Evolutionary conservation across 2,329 filamentous ascomycete species (phyloP).

Genomic region (Lojkania enalia): DNA sequence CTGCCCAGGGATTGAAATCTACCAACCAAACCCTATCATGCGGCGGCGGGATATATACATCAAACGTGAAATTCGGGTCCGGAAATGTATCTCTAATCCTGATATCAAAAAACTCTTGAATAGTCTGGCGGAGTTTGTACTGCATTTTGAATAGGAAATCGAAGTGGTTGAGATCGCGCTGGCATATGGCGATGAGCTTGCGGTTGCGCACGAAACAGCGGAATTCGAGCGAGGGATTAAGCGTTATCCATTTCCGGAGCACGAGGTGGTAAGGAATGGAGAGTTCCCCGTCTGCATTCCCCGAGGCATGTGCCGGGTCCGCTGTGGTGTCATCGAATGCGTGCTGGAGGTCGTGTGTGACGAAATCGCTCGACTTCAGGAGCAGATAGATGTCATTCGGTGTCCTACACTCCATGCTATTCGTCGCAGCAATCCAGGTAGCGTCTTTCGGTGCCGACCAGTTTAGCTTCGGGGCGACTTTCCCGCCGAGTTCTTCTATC

Average conservation of each 20-base stretch:
- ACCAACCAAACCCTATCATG: constrained; percentile 81
- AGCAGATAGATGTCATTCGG: constrained; percentile 93
- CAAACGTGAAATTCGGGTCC: constrained; percentile 83
- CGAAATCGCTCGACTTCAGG: constrained; percentile 90
- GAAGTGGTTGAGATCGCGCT: constrained; percentile 89
- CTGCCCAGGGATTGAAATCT: constrained; percentile 94
- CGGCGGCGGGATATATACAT: constrained; percentile 82
- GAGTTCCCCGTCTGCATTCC: constrained; percentile 11
- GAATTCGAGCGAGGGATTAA: constrained; percentile 92
- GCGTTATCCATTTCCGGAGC: constrained; percentile 82
- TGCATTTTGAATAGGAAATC: constrained; percentile 75
- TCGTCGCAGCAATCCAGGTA: constrained; percentile 83
- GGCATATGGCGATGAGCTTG: constrained; percentile 78
- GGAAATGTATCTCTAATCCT: constrained; percentile 77
- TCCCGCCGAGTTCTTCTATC: constrained; percentile 80
- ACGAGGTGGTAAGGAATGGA: constrained; percentile 77
- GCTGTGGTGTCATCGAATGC: constrained; percentile 76
- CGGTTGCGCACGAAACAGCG: constrained; percentile 89
- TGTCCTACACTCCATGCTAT: constrained; percentile 86
- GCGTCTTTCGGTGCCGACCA: constrained; percentile 98
- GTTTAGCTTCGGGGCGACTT: constrained; percentile 90
- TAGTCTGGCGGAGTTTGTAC: constrained; percentile 66
- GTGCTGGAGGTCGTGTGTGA: constrained; percentile 91
- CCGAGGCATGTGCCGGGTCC: neutral
- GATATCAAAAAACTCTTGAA: constrained; percentile 76